Conservation (phyloP, 2,329 filamentous ascomycete genomes). For the Phoma sp. region DNA sequence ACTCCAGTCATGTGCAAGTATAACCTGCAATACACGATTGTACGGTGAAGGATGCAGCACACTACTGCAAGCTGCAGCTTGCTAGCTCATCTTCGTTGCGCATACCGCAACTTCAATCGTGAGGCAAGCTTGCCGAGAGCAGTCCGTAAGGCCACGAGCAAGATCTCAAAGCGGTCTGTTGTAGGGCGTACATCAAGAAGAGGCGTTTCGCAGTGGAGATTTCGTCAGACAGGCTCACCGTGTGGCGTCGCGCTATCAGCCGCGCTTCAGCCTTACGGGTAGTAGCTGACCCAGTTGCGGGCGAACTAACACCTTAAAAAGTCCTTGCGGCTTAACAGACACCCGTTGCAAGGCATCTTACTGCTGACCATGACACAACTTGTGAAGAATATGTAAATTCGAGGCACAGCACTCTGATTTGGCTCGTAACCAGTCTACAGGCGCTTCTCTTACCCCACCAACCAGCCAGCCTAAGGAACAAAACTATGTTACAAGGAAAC, state of each 20-base stretch:
- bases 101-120: conserved; percentile 14
- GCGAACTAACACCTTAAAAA: not conserved
- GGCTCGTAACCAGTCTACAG: conserved; percentile 5
- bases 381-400: not conserved
- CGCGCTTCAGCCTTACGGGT: conserved; percentile 13
- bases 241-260: conserved; percentile 17
- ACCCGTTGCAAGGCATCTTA: not conserved
- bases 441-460: conserved; percentile 5
- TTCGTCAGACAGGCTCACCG: not conserved
- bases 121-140: conserved; percentile 9
- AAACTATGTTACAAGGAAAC: conserved; percentile 11
- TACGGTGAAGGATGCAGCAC: conserved; percentile 15
- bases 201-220: not conserved
- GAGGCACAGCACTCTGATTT: not conserved
- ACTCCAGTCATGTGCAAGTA: not conserved
- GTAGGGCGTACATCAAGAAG: not conserved
- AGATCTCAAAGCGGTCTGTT: not conserved
- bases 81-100: not conserved
- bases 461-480: not conserved
- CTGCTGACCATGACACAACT: not conserved
- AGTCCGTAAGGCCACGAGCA: not conserved
- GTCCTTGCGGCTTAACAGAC: not conserved
- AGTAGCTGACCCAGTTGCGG: not conserved
- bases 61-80: conserved; percentile 12
- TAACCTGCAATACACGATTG: conserved; percentile 2